Base-by-base conservation (phyloP, 2,329 filamentous ascomycete species). In the Fusarium tanahbumbuense region DNA sequence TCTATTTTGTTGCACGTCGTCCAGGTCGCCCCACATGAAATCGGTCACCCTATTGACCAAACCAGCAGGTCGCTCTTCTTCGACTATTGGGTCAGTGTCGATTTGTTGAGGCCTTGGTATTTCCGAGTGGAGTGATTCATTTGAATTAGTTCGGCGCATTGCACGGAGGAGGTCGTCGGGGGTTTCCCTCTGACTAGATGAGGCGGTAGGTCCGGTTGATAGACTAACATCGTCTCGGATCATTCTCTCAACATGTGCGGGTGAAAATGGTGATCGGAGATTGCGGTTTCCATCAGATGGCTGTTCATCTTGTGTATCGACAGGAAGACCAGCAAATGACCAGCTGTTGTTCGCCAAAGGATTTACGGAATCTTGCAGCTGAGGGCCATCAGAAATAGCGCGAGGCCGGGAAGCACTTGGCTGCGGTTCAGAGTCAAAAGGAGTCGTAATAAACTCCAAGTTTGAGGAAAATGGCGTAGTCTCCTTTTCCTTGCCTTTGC, bases 1-100 rank as follows among this genome's bases (percentile, higher is more conserved):
- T 32, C 40, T 72, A 41, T 52, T 54, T 44, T 73, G 72, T 27
- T 46, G 64, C 64, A 67, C 71, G 10, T 78, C 74, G 32, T 86
- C 84, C 8, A 90, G 79, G 40, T 85, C 85, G 11, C 85, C 85
- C 87, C 87, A 91, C 83, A 91, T 87, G 73, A 89, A 91, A 64
- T 90, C 83, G 3, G 87, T 84, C 15, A 90, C 69, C 30, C 76
- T 72, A 23, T 68, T 73, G 16, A 78, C 75, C 27, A 80, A 59
- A 23, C 77, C 77, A 49, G 62, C 63, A 11, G 53, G 58, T 12
- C 49, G 62, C 11, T 58, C 70, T n/a, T 63, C 63, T 20, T 74
- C 69, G 9, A 44, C 46, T 11, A 54, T 68, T 44, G 67, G 68
- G 9, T 60, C 68, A 13, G 45, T 56, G 32, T 56, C 42, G 9